These are phyloP conservation scores for Pythium dissotocum DNA, from an alignment of 352 stramenopile genomes.

Conservation along the genomic window DNA sequence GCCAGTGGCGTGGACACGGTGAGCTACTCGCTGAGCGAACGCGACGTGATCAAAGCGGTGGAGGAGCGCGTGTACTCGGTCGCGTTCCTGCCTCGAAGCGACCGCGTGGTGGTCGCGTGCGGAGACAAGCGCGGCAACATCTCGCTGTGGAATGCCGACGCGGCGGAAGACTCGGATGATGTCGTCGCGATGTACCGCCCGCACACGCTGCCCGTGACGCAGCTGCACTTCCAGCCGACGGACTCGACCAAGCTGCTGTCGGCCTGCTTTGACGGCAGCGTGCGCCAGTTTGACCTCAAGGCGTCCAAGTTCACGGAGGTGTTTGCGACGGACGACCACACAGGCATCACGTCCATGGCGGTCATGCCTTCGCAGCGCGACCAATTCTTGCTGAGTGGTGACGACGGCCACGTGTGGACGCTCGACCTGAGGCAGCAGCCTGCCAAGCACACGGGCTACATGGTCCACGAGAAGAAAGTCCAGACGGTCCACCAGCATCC, in stretches of 20 bases:
- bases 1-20: slow-evolving; percentile 41
- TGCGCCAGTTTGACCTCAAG: slow-evolving; percentile 69
- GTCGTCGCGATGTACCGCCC: slow-evolving; percentile 66
- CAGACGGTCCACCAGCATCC: slow-evolving; percentile 85
- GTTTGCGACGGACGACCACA: slow-evolving; percentile 44
- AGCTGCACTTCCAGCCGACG: slow-evolving; percentile 52
- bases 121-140: slow-evolving; percentile 82
- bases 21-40: slow-evolving; percentile 43
- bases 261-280: slow-evolving; percentile 67
- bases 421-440: slow-evolving; percentile 51
- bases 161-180: slow-evolving; percentile 24
- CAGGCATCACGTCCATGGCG: slow-evolving; percentile 64
- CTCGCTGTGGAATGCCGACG: slow-evolving; percentile 57
- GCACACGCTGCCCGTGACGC: slow-evolving; percentile 62
- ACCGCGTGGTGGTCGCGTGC: slow-evolving; percentile 61
- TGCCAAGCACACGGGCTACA: slow-evolving; percentile 36
- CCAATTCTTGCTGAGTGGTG: slow-evolving; percentile 52
- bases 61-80: slow-evolving; percentile 79
- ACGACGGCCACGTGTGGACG: slow-evolving; percentile 58
- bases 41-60: slow-evolving; percentile 73
- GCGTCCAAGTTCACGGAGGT: slow-evolving; percentile 54
- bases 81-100: slow-evolving; percentile 65
- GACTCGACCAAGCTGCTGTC: slow-evolving; percentile 66
- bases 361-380: slow-evolving; percentile 10
- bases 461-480: slow-evolving; percentile 84